A percentile compares a stretch with the other conserved stretches of the same genome.
phyloP scores from a whole-genome alignment of 202 grass and related monocot species.

The Saccharum hybrid region DNA sequence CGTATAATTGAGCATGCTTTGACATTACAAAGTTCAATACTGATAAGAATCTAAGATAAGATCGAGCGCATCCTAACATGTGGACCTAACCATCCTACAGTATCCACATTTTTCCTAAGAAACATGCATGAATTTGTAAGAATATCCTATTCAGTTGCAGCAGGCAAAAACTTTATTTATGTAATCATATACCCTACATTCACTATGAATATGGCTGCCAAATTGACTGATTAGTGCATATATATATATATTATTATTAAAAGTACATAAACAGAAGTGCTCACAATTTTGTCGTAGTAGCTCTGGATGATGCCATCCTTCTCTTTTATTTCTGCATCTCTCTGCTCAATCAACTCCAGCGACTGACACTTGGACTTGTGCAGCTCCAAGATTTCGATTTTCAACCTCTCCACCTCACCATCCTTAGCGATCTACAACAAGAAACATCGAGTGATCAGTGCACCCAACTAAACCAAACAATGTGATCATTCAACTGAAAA shows the following conservation, averaged over 20 bases:
- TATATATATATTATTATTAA: slow-evolving; percentile 14
- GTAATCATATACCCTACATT: slow-evolving; percentile 3
- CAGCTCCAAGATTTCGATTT: slow-evolving; percentile 63
- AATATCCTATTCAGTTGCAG: not conserved
- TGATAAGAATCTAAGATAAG: not conserved
- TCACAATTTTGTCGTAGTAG: slow-evolving; percentile 96
- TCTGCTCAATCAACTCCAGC: slow-evolving; percentile 84
- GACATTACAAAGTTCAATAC: not conserved
- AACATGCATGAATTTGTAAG: slow-evolving; percentile 3
- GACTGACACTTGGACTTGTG: slow-evolving; percentile 79
- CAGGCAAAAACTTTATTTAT: not conserved
- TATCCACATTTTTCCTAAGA: not conserved
- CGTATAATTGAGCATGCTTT: not conserved
- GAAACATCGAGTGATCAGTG: slow-evolving; percentile 13
- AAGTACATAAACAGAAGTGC: slow-evolving; percentile 23
- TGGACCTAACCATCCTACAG: slow-evolving; percentile 10
- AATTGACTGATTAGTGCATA: not conserved
- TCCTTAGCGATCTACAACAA: slow-evolving; percentile 76
- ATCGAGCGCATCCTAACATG: not conserved
- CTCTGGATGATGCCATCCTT: slow-evolving; percentile 79
- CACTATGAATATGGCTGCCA: not conserved
- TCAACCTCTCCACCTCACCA: slow-evolving; percentile 74
- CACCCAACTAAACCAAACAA: slow-evolving; percentile 34
- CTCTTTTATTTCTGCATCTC: slow-evolving; percentile 81
- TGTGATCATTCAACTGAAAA: not conserved